phyloP scores from a whole-genome alignment of 1,139 yeast genomes.

The Pichia sp. region DNA sequence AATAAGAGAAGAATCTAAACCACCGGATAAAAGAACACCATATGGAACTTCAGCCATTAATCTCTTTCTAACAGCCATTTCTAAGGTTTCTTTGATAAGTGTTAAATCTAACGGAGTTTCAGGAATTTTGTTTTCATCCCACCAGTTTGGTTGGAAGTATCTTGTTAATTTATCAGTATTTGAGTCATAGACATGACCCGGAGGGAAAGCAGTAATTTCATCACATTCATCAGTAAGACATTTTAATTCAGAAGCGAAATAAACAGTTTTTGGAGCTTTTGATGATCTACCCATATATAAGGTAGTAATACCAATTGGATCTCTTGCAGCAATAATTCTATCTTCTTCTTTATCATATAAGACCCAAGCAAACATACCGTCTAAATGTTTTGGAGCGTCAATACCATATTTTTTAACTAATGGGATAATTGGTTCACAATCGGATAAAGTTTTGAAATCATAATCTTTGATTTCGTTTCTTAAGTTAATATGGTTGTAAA shows the following conservation, averaged over 20 bases:
- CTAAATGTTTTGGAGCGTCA: conserved; percentile 88
- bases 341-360: conserved; percentile 78
- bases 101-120: conserved; percentile 65
- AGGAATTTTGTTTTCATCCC: conserved; percentile 76
- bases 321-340: conserved; percentile 93
- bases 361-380: conserved; percentile 98
- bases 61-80: conserved; percentile 95
- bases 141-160: conserved; percentile 90
- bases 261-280: conserved; percentile 64
- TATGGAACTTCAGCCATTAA: conserved; percentile 98
- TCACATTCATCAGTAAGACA: conserved; percentile 94
- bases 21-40: conserved; percentile 95
- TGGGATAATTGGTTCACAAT: conserved; percentile 97
- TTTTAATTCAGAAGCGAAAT: conserved; percentile 90
- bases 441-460: conserved; percentile 77
- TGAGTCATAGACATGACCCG: conserved; percentile 96
- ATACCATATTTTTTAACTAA: conserved; percentile 76
- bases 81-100: conserved; percentile 71
- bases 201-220: conserved; percentile 88
- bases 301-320: conserved; percentile 96
- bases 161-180: conserved; percentile 77
- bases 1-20: conserved; percentile 91
- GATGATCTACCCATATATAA: conserved; percentile 88
- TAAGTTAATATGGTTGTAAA: conserved; percentile 88
- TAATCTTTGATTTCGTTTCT: conserved; percentile 71